Base-by-base conservation (phyloP, 495 filamentous ascomycete species). In the Lindgomyces ingoldianus region DNA sequence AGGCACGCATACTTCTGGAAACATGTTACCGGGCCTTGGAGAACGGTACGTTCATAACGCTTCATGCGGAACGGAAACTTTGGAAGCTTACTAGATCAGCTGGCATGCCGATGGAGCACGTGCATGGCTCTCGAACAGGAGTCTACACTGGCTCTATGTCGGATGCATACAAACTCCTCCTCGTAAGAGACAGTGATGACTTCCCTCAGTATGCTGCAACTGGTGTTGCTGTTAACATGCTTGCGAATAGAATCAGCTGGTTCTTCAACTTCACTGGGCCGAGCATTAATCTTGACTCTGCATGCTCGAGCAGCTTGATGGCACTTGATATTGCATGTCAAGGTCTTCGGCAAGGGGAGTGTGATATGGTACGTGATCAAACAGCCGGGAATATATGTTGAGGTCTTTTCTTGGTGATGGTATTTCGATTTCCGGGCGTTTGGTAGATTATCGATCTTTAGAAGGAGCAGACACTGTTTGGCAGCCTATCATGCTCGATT, bases 231-330 rank as follows among this genome's bases (percentile, higher is more conserved):
- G 11, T 36, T n/a, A 19, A n/a, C 19, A 27, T 60, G 14, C 4
- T 47, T 12, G 19, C 46, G 3, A 68, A 68, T 36, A 3, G 65
- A 30, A 19, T 68, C 16, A 59, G 50, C 50, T 64, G 53, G 42
- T 29, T 27, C 6, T 68, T 52, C 22, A 39, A 64, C 42, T 26
- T 63, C 11, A 64, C 59, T 14, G 65, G 65, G 9, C 49, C 65
- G 14, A 62, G 59, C 30, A 6, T 62, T 21, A 57, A 29, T 11
- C 18, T 65, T 21, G 56, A 65, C 36, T 52, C 62, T 9, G 62
- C 62, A 12, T 65, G 62, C 47, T 65, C 62, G 41, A 46, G 39
- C 18, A 50, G 57, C 39, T n/a, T 67, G 49, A 45, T 62, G 2
- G 64, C 57, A 1, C 29, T 67, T 14, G 52, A 67, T 29, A 30